These are phyloP conservation scores for Eurotiales sp. DNA, from an alignment of 2,329 filamentous ascomycete genomes.

Conservation along the genomic window DNA sequence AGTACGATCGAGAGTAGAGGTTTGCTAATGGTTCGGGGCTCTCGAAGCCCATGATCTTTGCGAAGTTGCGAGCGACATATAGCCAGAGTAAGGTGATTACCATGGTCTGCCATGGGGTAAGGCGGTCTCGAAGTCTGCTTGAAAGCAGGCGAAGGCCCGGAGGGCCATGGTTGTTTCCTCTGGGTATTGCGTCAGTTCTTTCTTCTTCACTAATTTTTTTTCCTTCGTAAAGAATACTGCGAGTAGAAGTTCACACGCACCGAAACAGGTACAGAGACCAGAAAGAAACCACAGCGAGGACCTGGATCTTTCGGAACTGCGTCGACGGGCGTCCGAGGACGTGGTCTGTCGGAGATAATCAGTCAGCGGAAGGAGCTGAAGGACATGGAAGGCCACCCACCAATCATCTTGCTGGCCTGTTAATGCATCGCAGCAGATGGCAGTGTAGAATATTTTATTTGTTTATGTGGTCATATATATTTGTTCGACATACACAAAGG, in stretches of 20 bases:
- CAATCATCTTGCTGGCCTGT: background rate
- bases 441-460: no score
- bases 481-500: no score
- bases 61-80: conserved; percentile 89
- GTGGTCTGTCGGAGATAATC: conserved; percentile 61
- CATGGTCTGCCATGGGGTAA: conserved; percentile 87
- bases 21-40: conserved; percentile 91
- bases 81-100: conserved; percentile 85
- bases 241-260: conserved; percentile 47
- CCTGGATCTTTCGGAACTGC: conserved; percentile 87
- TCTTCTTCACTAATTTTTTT: background rate
- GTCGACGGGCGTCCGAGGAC: conserved; percentile 85
- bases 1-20: conserved; percentile 88
- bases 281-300: conserved; percentile 84
- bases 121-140: conserved; percentile 60
- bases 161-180: conserved; percentile 86
- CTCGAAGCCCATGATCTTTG: conserved; percentile 84
- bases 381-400: background rate
- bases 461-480: no score
- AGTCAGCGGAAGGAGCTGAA: background rate
- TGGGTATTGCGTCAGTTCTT: conserved; percentile 32
- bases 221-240: background rate
- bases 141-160: conserved; percentile 69
- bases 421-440: background rate
- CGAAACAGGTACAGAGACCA: conserved; percentile 82